These are phyloP conservation scores for Biscogniauxia sp. DNA, from an alignment of 2,329 filamentous ascomycete genomes.

Conservation along the genomic window DNA sequence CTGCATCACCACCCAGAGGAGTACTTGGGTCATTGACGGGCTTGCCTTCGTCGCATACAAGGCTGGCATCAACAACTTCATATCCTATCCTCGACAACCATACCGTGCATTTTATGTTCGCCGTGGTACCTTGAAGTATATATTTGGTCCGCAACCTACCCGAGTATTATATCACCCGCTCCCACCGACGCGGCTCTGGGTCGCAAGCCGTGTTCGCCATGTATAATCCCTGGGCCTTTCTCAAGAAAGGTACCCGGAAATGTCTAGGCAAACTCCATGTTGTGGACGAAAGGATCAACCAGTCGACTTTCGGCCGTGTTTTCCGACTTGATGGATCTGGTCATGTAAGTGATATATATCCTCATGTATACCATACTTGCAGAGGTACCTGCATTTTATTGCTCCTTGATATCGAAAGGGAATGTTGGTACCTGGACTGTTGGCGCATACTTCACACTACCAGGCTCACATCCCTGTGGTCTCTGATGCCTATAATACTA, in stretches of 20 bases:
- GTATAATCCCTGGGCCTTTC: conserved; percentile 2
- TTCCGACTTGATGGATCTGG: conserved; percentile 65
- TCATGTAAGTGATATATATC: conserved; percentile 50
- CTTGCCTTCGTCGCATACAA: no score
- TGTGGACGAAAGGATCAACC: conserved; percentile 31
- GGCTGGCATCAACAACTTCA: no score
- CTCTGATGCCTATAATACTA: conserved; percentile 4
- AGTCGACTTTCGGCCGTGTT: conserved; percentile 48
- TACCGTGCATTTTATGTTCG: no score
- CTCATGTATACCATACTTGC: neutral
- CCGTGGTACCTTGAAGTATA: neutral
- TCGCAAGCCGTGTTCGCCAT: conserved; percentile 5
- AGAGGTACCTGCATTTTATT: neutral
- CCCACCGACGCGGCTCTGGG: neutral
- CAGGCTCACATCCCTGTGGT: neutral
- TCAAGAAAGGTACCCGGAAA: conserved; percentile 17
- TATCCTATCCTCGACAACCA: neutral
- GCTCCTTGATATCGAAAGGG: no score
- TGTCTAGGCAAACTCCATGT: conserved; percentile 15
- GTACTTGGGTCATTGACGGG: no score
- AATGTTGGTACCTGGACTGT: neutral
- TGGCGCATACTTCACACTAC: neutral
- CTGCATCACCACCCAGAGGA: neutral
- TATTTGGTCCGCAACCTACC: neutral
- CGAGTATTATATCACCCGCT: neutral